A percentile compares a stretch with the other conserved stretches of the same genome.
Conservation (phyloP, 148 eudicot species). For the Nyssa sinensis region DNA sequence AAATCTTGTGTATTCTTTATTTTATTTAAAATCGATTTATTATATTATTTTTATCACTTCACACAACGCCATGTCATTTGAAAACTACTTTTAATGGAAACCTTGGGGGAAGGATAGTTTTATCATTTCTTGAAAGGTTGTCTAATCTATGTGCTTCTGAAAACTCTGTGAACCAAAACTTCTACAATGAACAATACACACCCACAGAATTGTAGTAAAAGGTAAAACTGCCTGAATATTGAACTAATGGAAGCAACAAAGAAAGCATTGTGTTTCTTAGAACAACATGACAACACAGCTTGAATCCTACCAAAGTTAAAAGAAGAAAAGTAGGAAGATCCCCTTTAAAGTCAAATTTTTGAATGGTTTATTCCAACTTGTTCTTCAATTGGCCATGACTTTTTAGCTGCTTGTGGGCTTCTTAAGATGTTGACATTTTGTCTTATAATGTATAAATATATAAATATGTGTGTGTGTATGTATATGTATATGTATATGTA, state of each 20-base stretch:
- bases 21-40: no score
- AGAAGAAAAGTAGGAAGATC: constrained; percentile 4
- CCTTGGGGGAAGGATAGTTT: no score
- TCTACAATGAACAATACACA: neutral
- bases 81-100: no score
- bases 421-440: constrained; percentile 23
- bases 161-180: neutral
- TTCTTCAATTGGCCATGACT: constrained; percentile 23
- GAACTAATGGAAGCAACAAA: neutral
- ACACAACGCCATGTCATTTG: no score
- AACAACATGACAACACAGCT: constrained; percentile 4
- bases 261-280: neutral
- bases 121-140: neutral
- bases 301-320: constrained; percentile 5
- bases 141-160: neutral
- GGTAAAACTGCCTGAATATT: neutral
- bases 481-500: neutral
- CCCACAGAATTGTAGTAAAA: neutral
- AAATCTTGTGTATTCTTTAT: no score
- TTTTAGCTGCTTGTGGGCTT: neutral
- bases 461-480: no score
- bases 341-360: constrained; percentile 27
- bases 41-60: no score
- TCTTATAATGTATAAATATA: neutral
- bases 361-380: constrained; percentile 16